Percentiles rank a stretch among this genome's conserved stretches.
These are phyloP conservation scores for Floccularia luteovirens DNA, from an alignment of 768 basidiomycete genomes.

Conservation along the genomic window DNA sequence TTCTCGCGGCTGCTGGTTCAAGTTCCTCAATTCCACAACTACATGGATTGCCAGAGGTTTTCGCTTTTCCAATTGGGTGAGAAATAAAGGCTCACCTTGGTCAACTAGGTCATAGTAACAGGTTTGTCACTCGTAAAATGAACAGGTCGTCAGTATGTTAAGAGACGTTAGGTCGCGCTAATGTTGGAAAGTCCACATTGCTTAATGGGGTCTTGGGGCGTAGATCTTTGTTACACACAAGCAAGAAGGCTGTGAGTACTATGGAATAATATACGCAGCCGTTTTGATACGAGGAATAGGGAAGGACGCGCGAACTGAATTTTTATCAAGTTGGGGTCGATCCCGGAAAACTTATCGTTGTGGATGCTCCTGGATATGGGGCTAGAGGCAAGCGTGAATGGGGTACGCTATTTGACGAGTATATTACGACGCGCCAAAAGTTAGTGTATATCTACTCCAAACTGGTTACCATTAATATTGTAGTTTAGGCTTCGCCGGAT, in stretches of 20 bases:
- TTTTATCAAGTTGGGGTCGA: conserved; percentile 63
- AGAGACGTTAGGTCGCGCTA: conserved; percentile 77
- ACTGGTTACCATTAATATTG: conserved; percentile 4
- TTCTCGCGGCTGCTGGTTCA: conserved; percentile 29
- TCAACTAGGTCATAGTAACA: too few relatives aligned
- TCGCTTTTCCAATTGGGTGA: not conserved
- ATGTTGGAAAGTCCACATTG: conserved; percentile 70
- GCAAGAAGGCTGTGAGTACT: conserved; percentile 59
- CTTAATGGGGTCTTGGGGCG: conserved; percentile 63
- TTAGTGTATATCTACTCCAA: conserved; percentile 23
- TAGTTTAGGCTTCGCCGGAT: conserved; percentile 53
- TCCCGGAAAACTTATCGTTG: conserved; percentile 53
- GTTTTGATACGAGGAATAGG: conserved; percentile 29
- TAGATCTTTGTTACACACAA: conserved; percentile 48
- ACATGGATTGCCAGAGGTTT: conserved; percentile 36
- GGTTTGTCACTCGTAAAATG: too few relatives aligned
- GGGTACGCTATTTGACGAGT: conserved; percentile 64
- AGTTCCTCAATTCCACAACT: conserved; percentile 28
- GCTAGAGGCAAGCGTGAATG: conserved; percentile 66
- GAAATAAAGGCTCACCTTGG: not conserved
- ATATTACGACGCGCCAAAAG: conserved; percentile 54
- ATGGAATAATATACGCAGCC: not conserved
- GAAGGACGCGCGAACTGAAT: conserved; percentile 64
- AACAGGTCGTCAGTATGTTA: too few relatives aligned
- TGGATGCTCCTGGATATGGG: conserved; percentile 82